These are phyloP conservation scores for Globisporangium cylindrosporum DNA, from an alignment of 352 stramenopile genomes.

Conservation along the genomic window DNA sequence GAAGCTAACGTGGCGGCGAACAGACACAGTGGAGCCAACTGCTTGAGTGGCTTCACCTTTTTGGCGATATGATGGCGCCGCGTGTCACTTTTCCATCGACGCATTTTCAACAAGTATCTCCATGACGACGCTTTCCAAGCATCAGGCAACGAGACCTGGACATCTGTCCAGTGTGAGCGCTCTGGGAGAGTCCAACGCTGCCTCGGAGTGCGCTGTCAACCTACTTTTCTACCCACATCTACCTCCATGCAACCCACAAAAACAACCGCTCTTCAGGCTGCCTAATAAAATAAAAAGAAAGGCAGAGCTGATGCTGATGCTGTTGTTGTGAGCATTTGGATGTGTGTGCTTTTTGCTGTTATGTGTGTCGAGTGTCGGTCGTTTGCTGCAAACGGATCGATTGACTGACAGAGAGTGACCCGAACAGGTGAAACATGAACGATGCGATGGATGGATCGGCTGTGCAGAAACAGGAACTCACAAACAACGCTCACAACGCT, in stretches of 20 bases:
- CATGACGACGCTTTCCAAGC: neutral
- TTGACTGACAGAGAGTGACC: neutral
- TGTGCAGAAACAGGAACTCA: neutral
- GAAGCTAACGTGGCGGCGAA: neutral
- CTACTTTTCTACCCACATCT: conserved; percentile 8
- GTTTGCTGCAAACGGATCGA: neutral
- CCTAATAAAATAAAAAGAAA: neutral
- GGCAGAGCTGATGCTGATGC: neutral
- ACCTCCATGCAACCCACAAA: conserved; percentile 4
- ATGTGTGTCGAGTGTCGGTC: neutral
- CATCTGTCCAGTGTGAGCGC: neutral
- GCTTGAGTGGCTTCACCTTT: neutral
- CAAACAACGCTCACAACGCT: no score
- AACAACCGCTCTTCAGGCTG: neutral
- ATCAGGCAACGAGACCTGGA: neutral
- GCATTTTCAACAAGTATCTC: neutral
- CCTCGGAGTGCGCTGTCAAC: neutral
- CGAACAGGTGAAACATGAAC: neutral
- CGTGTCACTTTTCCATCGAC: neutral
- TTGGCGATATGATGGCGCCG: neutral
- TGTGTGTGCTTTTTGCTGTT: neutral
- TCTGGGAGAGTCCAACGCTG: conserved; percentile 1
- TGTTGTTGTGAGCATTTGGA: neutral
- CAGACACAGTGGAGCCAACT: neutral
- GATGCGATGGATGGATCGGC: no score